Evolutionary conservation across 2,329 filamentous ascomycete species (phyloP).

Genomic region (Botrytis medusae): DNA sequence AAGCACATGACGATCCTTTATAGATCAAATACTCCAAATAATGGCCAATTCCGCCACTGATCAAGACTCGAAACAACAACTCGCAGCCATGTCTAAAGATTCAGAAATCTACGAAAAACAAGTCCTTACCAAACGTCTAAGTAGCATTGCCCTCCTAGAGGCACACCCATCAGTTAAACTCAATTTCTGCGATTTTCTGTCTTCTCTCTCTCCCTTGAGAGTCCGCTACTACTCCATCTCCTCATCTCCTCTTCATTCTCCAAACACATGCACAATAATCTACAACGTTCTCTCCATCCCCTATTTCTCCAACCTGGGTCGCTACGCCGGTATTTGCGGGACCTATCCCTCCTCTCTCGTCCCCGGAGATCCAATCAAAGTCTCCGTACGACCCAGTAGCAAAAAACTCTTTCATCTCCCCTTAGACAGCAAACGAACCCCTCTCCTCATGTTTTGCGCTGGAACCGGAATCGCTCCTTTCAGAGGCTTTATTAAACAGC

Average conservation of each 20-base stretch:
- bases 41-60: not conserved
- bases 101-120: not conserved
- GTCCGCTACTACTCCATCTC: slow-evolving; percentile 5
- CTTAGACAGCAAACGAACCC: not conserved
- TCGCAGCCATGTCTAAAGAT: not conserved
- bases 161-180: slow-evolving; percentile 47
- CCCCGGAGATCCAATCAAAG: not conserved
- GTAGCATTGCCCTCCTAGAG: slow-evolving; percentile 68
- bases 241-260: not conserved
- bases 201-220: not conserved
- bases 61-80: not conserved
- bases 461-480: not conserved
- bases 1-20: slow-evolving; percentile 58
- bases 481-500: slow-evolving; percentile 1
- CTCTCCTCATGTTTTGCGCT: not conserved
- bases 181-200: not conserved
- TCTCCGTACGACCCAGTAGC: not conserved
- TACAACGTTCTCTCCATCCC: not conserved
- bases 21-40: slow-evolving; percentile 59
- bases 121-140: slow-evolving; percentile 45
- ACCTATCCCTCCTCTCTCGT: not conserved
- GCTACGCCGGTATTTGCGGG: not conserved
- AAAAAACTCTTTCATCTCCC: not conserved
- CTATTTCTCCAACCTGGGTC: not conserved
- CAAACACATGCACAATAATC: not conserved